Conservation (phyloP, 805 yeast species). For the Gaillardinia entomophila region DNA sequence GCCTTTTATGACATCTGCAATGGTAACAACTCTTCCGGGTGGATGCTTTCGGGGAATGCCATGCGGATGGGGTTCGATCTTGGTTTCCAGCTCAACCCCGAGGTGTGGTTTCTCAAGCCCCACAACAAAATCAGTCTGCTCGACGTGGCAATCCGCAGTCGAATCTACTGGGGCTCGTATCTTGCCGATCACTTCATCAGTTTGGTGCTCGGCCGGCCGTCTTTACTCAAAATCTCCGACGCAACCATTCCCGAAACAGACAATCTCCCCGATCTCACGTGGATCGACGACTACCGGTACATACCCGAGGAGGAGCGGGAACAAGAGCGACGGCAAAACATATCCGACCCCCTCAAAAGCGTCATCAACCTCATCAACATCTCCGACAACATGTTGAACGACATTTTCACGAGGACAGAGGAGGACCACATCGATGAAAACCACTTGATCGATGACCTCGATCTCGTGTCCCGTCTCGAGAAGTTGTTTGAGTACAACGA, state of each 20-base stretch:
- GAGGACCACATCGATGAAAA: conserved; percentile 18
- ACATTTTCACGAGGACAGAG: conserved; percentile 37
- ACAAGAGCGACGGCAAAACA: conserved; percentile 17
- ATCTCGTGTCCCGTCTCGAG: conserved; percentile 32
- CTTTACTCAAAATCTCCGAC: conserved; percentile 48
- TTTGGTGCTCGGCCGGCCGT: conserved; percentile 53
- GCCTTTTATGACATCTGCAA: conserved; percentile 60
- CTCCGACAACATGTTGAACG: conserved; percentile 40
- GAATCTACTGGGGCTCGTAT: conserved; percentile 65
- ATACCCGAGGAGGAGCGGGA: not conserved
- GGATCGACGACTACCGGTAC: conserved; percentile 56
- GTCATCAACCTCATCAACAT: conserved; percentile 38
- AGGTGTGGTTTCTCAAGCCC: conserved; percentile 48
- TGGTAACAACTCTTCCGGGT: conserved; percentile 53
- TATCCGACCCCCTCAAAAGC: conserved; percentile 39
- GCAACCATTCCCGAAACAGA: conserved; percentile 57
- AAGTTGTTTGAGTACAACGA: conserved; percentile 42
- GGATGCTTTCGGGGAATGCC: conserved; percentile 61
- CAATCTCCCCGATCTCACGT: conserved; percentile 54
- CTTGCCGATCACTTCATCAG: conserved; percentile 61
- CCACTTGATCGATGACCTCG: conserved; percentile 28
- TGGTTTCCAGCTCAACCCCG: conserved; percentile 58
- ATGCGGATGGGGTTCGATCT: conserved; percentile 60
- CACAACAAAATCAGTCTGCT: conserved; percentile 39
- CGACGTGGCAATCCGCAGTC: conserved; percentile 50